Evolutionary conservation across 495 filamentous ascomycete species (phyloP), one percentile per base, ranked within the genome.

Genomic region (Xeromyces bisporus): DNA sequence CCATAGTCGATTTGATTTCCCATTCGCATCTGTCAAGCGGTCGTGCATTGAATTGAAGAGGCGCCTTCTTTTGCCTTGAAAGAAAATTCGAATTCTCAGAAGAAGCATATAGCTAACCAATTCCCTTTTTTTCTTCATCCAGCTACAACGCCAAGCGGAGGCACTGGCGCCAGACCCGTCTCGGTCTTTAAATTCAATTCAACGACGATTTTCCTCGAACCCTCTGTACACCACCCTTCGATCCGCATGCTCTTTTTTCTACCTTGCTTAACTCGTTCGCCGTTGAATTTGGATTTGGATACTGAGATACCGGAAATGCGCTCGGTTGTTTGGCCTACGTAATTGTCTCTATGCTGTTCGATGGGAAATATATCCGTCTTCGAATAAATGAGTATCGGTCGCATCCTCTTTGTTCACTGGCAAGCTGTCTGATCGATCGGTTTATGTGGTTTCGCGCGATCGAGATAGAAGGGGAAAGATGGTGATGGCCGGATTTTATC

Each of bases 61-160:
- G 9, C 9, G 4, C 9, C 20, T 5, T 13, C n/a, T 5, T 11
- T 32, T n/a, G 6, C 6, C 15, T 32, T 6, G 18, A 2, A 24
- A 17, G 21, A 21, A 3, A 32, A n/a, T n/a, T n/a, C n/a, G n/a
- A n/a, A n/a, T n/a, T n/a, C n/a, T 26, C 15, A 14, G 6, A 18
- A 23, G 18, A 37, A 36, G 32, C 33, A 17, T 10, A 33, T 32
- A n/a, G 28, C 45, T 52, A 36, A 51, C 39, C 15, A 7, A n/a
- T n/a, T n/a, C n/a, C n/a, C n/a, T n/a, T n/a, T n/a, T n/a, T n/a
- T n/a, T n/a, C n/a, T n/a, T n/a, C n/a, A n/a, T 36, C 46, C 53
- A 96, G 89, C 68, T 97, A 97, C 75, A 97, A 97, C 71, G 89
- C 89, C 46, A 97, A 97, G 78, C 73, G 89, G 55, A 78, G 89